phyloP scores from a whole-genome alignment of 345 rosid genomes.

The Pugionium cornutum region DNA sequence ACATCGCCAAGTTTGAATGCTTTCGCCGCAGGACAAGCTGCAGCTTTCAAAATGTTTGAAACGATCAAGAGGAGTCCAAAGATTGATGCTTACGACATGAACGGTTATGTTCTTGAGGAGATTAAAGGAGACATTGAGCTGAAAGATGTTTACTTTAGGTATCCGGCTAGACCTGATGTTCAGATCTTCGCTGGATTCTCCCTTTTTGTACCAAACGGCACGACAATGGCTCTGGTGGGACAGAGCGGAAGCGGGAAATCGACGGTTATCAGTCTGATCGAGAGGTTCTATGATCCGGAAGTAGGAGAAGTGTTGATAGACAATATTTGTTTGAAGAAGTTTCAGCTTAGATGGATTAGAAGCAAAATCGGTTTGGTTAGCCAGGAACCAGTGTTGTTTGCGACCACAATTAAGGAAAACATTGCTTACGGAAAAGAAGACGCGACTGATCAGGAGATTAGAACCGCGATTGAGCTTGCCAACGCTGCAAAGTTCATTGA shows the following conservation, averaged over 20 bases:
- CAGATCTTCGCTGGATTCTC: slow-evolving; percentile 65
- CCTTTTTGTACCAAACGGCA: slow-evolving; percentile 42
- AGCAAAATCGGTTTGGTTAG: slow-evolving; percentile 52
- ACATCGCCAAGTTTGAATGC: slow-evolving; percentile 70
- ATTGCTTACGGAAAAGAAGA: slow-evolving; percentile 44
- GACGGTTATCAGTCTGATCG: slow-evolving; percentile 67
- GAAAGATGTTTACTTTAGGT: slow-evolving; percentile 46
- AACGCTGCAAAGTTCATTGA: slow-evolving; percentile 36
- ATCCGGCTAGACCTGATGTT: slow-evolving; percentile 58
- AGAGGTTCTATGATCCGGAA: slow-evolving; percentile 70
- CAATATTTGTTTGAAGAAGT: slow-evolving; percentile 41
- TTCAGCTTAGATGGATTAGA: slow-evolving; percentile 55
- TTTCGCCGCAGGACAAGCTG: slow-evolving; percentile 77
- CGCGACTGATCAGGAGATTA: slow-evolving; percentile 33
- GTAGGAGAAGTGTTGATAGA: slow-evolving; percentile 54
- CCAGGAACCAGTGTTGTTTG: slow-evolving; percentile 54
- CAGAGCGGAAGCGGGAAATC: slow-evolving; percentile 72
- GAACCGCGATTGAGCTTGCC: slow-evolving; percentile 36
- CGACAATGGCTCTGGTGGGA: slow-evolving; percentile 52
- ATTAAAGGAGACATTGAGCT: slow-evolving; percentile 52
- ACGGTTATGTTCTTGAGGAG: slow-evolving; percentile 43
- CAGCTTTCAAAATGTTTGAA: slow-evolving; percentile 67
- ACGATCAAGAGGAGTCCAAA: slow-evolving; percentile 48
- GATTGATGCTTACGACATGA: slow-evolving; percentile 48
- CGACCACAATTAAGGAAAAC: slow-evolving; percentile 49